A percentile compares a stretch with the other conserved stretches of the same genome.
These are phyloP conservation scores for Perkinsus olseni DNA, from an alignment of 169 alveolate species.

Conservation along the genomic window DNA sequence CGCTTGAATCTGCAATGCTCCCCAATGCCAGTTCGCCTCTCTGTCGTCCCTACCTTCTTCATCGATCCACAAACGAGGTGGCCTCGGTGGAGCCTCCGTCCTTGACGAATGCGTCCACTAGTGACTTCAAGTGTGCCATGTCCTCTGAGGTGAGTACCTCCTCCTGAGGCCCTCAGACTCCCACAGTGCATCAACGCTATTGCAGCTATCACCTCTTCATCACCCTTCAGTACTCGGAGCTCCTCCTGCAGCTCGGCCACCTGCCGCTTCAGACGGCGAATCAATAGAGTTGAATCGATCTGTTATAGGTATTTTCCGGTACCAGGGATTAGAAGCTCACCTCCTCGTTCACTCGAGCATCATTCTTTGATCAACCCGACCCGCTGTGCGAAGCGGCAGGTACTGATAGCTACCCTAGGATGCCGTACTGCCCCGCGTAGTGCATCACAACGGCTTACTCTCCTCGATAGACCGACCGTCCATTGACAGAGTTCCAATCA, in stretches of 20 bases:
- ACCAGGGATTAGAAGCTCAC: constrained; percentile 6
- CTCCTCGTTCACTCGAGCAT: constrained; percentile 70
- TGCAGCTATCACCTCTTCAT: background rate
- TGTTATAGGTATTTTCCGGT: background rate
- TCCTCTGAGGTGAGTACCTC: background rate
- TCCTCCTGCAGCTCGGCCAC: constrained; percentile 69
- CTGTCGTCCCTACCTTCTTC: background rate
- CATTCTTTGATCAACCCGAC: constrained; percentile 68
- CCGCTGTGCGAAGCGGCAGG: constrained; percentile 63
- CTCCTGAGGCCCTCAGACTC: background rate
- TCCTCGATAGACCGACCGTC: constrained; percentile 64
- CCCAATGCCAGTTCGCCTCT: background rate
- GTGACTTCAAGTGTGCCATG: background rate
- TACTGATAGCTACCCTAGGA: background rate
- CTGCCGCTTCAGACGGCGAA: constrained; percentile 69
- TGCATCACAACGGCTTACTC: constrained; percentile 8
- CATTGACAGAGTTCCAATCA: constrained; percentile 73
- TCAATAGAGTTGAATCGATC: constrained; percentile 65
- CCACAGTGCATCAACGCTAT: background rate
- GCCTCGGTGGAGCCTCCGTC: background rate
- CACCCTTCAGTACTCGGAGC: constrained; percentile 12
- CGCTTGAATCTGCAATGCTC: background rate
- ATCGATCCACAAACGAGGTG: background rate
- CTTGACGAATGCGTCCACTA: background rate
- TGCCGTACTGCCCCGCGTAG: background rate